phyloP scores from a whole-genome alignment of 2,329 filamentous ascomycete species.

The Talaromyces albobiverticillius region DNA sequence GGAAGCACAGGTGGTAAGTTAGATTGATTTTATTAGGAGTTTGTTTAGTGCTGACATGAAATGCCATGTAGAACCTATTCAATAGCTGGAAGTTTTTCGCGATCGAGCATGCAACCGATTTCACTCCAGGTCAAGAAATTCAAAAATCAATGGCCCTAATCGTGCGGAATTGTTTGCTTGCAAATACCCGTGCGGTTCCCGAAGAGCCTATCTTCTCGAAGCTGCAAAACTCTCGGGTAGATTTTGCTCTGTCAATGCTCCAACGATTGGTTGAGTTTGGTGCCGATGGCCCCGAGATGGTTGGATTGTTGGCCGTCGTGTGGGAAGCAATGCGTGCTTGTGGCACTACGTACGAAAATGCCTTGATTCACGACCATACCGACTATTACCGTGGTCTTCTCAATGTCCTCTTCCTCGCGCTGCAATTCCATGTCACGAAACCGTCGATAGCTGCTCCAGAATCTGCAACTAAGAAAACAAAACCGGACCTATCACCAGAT shows the following conservation, averaged over 20 bases:
- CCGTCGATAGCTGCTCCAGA: slow-evolving; percentile 33
- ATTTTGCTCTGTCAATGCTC: slow-evolving; percentile 76
- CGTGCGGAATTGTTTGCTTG: slow-evolving; percentile 70
- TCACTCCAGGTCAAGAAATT: slow-evolving; percentile 53
- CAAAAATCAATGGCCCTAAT: slow-evolving; percentile 71
- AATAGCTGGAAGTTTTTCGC: slow-evolving; percentile 87
- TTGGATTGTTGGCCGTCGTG: slow-evolving; percentile 53
- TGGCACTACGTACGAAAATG: slow-evolving; percentile 58
- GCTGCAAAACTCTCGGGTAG: slow-evolving; percentile 71
- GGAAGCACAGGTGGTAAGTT: slow-evolving; percentile 78
- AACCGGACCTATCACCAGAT: slow-evolving; percentile 38
- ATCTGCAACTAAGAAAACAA: slow-evolving; percentile 29
- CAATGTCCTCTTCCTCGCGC: slow-evolving; percentile 77
- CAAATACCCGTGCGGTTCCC: slow-evolving; percentile 70
- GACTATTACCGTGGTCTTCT: slow-evolving; percentile 80
- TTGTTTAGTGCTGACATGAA: slow-evolving; percentile 20
- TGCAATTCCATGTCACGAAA: slow-evolving; percentile 53
- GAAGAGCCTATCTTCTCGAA: slow-evolving; percentile 79
- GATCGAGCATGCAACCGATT: slow-evolving; percentile 72
- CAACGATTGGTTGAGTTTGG: slow-evolving; percentile 68
- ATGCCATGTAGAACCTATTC: slow-evolving; percentile 63
- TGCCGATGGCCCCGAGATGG: slow-evolving; percentile 50
- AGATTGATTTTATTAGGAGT: slow-evolving; percentile 24
- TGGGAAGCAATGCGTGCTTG: slow-evolving; percentile 60
- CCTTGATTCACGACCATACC: slow-evolving; percentile 55